Conservation (phyloP, 2,329 filamentous ascomycete genomes). For the Achaetomium macrosporum region DNA sequence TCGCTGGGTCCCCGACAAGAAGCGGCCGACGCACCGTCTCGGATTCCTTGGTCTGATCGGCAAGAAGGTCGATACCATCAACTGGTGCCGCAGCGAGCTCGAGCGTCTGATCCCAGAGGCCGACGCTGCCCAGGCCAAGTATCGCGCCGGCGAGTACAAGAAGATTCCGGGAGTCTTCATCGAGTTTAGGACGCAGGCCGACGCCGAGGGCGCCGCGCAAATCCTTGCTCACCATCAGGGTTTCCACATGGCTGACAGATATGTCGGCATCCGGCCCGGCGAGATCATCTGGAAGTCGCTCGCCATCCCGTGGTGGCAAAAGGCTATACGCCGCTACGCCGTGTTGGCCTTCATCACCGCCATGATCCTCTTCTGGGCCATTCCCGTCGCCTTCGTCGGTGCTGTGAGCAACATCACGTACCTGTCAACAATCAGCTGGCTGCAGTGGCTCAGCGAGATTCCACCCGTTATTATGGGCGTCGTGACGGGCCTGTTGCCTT, state of each 20-base stretch:
- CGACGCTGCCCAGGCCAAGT: constrained; percentile 59
- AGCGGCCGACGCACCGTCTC: constrained; percentile 69
- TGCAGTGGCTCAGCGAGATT: constrained; percentile 65
- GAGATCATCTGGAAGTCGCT: constrained; percentile 89
- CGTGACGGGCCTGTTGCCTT: constrained; percentile 77
- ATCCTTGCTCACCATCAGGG: constrained; percentile 81
- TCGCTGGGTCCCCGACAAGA: constrained; percentile 66
- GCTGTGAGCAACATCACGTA: constrained; percentile 77
- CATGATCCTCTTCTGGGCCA: constrained; percentile 81
- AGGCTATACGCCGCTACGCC: constrained; percentile 63
- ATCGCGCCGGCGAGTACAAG: constrained; percentile 58
- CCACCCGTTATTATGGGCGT: constrained; percentile 71
- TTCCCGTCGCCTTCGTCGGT: constrained; percentile 73
- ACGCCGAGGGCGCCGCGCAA: constrained; percentile 83
- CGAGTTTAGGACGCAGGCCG: constrained; percentile 76
- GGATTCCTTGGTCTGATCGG: constrained; percentile 66
- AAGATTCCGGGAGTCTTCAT: constrained; percentile 78
- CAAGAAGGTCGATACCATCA: constrained; percentile 90
- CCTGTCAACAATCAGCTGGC: constrained; percentile 59
- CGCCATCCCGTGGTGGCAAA: constrained; percentile 79
- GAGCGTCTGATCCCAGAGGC: constrained; percentile 68
- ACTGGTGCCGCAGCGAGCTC: constrained; percentile 77
- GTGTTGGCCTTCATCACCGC: constrained; percentile 67
- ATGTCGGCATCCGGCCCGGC: constrained; percentile 72
- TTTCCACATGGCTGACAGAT: constrained; percentile 78